phyloP scores from a whole-genome alignment of 1,284 basidiomycete species.

The Rhodotorula sp. region DNA sequence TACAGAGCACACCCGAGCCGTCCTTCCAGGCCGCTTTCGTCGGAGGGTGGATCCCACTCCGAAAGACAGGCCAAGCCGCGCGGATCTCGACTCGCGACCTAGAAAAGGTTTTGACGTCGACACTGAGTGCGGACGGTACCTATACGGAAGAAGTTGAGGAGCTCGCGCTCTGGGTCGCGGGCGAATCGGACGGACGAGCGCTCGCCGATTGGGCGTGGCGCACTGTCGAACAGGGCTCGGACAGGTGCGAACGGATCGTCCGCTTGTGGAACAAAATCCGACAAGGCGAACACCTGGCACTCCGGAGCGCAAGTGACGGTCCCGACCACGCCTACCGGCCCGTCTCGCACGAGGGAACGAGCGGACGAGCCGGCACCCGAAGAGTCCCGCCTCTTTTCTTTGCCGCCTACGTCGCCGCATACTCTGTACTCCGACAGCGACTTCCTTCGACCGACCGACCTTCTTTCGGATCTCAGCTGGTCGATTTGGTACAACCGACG shows the following conservation, averaged over 20 bases:
- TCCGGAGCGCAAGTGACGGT: slow-evolving; percentile 5
- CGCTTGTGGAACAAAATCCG: slow-evolving; percentile 25
- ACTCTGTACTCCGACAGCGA: slow-evolving; percentile 3
- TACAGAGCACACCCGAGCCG: background rate
- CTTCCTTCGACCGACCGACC: background rate
- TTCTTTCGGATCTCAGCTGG: slow-evolving; percentile 11
- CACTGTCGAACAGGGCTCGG: slow-evolving; percentile 10
- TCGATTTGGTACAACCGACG: slow-evolving; percentile 11
- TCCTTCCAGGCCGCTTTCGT: slow-evolving; percentile 21
- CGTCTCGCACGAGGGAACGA: background rate
- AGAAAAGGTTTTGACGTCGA: slow-evolving; percentile 8
- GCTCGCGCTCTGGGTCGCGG: slow-evolving; percentile 26
- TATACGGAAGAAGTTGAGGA: slow-evolving; percentile 15
- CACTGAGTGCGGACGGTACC: background rate
- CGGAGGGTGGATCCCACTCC: slow-evolving; percentile 30
- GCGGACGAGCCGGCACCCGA: background rate
- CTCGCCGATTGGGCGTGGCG: slow-evolving; percentile 28
- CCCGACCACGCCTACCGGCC: slow-evolving; percentile 6
- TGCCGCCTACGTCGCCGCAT: slow-evolving; percentile 17
- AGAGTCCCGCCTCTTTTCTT: slow-evolving; percentile 8
- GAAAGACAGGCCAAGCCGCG: slow-evolving; percentile 9
- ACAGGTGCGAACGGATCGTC: slow-evolving; percentile 21
- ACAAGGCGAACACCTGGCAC: slow-evolving; percentile 8
- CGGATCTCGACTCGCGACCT: slow-evolving; percentile 15
- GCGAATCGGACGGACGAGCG: slow-evolving; percentile 5